Base-by-base conservation (phyloP, 257 asterid species). In the Vinca minor region DNA sequence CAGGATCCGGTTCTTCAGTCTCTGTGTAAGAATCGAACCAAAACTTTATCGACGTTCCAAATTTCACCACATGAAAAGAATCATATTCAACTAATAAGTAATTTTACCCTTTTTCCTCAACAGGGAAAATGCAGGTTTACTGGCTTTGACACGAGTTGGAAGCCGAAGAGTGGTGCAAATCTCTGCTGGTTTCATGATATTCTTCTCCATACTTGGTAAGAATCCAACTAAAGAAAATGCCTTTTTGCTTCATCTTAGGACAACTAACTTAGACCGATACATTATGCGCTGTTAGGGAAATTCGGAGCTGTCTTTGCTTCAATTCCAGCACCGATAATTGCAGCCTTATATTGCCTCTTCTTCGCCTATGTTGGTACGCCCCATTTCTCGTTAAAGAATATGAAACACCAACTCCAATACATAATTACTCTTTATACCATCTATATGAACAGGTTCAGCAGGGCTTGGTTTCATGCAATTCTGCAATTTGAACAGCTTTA, bases 301-400 rank as follows among this genome's bases (percentile, higher is more conserved):
- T 93, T 89, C 41, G 98, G 97, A 72, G 98, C 97, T 38, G 90
- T 93, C 52, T 93, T 93, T 69, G 97, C 98, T 58, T 93, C 98
- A 46, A 87, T 89, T 64, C 98, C 98, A 20, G 83, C 94, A 46
- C 92, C 98, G 4, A 93, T 93, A 8, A 57, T 93, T 47, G 97
- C 98, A 66, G 98, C 95, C 20, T 67, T 89, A 58, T 93, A 93
- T 55, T 93, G 98, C 81, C 68, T 89, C 71, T 85, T 93, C 73
- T 93, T 87, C 52, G 97, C 98, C 64, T 93, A 89, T 58, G 96
- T 93, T 25, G 98, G 97, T 92, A 79, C 4, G 95, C 72, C 4
- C 31, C 0, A 7, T 55, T 5, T 8, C 12, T 64, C 4, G 4
- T 20, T 17, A 31, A 35, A 10, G 46, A 25, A 2, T 18, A 64